phyloP scores from a whole-genome alignment of 2,329 filamentous ascomycete species.

The Nannizzia gypsea region DNA sequence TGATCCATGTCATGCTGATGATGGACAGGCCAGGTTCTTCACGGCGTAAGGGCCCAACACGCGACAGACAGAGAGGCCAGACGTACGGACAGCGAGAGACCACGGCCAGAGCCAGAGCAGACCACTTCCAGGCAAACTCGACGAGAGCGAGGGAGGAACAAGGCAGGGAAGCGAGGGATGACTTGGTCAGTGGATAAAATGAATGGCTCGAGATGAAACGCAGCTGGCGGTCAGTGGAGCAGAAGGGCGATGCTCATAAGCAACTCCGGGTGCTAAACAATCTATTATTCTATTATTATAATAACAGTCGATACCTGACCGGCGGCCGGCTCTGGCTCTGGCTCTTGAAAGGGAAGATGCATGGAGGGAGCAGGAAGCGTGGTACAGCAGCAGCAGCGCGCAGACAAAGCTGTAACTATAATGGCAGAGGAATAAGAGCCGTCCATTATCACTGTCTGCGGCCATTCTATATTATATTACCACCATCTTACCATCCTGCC shows the following conservation, averaged over 20 bases:
- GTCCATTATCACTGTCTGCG: too few relatives aligned
- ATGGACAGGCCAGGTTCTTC: neutral
- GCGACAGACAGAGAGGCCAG: neutral
- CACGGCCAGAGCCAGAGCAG: neutral
- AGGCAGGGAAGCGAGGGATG: neutral
- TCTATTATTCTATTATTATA: too few relatives aligned
- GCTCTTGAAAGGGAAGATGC: neutral
- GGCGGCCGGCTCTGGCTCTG: too few relatives aligned
- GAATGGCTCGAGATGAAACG: neutral
- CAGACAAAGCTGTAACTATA: too few relatives aligned
- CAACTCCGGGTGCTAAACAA: too few relatives aligned
- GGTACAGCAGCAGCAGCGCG: too few relatives aligned
- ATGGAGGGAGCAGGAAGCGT: neutral
- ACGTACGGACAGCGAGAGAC: neutral
- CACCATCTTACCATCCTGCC: too few relatives aligned
- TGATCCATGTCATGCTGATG: constrained; percentile 1
- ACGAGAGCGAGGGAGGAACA: neutral
- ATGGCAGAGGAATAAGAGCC: too few relatives aligned
- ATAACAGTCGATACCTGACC: too few relatives aligned
- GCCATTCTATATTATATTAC: too few relatives aligned
- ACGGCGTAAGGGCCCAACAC: neutral
- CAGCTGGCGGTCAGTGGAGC: neutral
- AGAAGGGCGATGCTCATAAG: too few relatives aligned
- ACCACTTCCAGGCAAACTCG: neutral
- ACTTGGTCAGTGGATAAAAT: neutral